These are phyloP conservation scores for Gremmenia infestans DNA, from an alignment of 2,329 filamentous ascomycete species.

Conservation along the genomic window DNA sequence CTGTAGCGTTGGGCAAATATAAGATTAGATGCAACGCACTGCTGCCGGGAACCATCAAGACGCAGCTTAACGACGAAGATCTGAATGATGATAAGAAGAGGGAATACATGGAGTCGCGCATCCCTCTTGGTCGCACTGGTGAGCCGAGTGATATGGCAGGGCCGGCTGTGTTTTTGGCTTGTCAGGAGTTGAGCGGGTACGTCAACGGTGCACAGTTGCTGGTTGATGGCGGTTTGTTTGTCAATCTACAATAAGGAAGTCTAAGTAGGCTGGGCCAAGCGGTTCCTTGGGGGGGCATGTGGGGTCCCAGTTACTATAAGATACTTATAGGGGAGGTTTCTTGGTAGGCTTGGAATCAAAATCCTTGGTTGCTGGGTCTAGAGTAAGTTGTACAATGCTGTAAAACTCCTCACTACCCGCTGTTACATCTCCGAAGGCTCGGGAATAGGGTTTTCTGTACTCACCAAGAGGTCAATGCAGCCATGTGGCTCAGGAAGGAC, in stretches of 20 bases:
- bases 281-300: no score
- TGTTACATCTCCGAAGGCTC: no score
- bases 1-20: constrained; percentile 71
- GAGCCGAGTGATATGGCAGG: constrained; percentile 71
- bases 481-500: no score
- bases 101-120: constrained; percentile 73
- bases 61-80: constrained; percentile 80
- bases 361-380: neutral
- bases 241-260: constrained; percentile 66
- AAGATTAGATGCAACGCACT: constrained; percentile 78
- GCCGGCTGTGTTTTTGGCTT: constrained; percentile 79
- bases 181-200: constrained; percentile 72
- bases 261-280: neutral
- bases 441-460: no score
- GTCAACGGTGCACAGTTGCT: constrained; percentile 78
- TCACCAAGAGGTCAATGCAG: no score
- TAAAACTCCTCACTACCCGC: no score
- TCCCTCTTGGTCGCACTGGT: constrained; percentile 73
- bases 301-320: neutral
- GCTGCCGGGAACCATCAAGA: constrained; percentile 76
- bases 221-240: constrained; percentile 85
- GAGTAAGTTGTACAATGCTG: neutral
- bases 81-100: constrained; percentile 68
- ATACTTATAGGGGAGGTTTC: no score
- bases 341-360: neutral